These are phyloP conservation scores for Podospora fimiseda DNA, from an alignment of 495 filamentous ascomycete species.

Conservation along the genomic window DNA sequence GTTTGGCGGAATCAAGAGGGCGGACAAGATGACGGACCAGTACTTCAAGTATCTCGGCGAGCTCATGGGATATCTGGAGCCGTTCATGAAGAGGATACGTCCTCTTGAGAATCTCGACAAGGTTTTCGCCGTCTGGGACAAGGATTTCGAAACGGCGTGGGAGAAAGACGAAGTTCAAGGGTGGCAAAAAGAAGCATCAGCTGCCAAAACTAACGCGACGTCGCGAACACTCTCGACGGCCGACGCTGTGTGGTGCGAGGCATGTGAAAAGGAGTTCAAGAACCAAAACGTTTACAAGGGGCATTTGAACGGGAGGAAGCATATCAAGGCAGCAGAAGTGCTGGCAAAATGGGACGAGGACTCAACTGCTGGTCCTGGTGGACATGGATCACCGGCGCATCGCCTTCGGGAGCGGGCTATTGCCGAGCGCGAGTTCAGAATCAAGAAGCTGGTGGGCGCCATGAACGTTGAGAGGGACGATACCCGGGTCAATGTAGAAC, in stretches of 20 bases:
- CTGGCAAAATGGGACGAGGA: constrained; percentile 32
- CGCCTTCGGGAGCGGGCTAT: constrained; percentile 84
- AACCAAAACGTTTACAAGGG: constrained; percentile 91
- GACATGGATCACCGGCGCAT: constrained; percentile 32
- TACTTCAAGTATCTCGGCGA: constrained; percentile 87
- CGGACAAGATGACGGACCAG: constrained; percentile 79
- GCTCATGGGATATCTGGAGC: constrained; percentile 75
- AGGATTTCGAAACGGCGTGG: constrained; percentile 82
- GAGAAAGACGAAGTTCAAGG: constrained; percentile 67
- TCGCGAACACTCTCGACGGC: constrained; percentile 48
- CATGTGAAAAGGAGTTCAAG: constrained; percentile 90
- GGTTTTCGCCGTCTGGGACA: constrained; percentile 64
- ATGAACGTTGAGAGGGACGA: constrained; percentile 77
- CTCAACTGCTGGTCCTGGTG: constrained; percentile 24
- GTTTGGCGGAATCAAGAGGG: constrained; percentile 59
- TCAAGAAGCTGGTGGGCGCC: constrained; percentile 65
- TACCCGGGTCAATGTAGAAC: constrained; percentile 86
- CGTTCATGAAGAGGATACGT: constrained; percentile 70
- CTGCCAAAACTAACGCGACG: constrained; percentile 28
- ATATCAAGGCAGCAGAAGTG: constrained; percentile 70
- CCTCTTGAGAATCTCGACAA: constrained; percentile 80
- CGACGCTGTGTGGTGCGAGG: constrained; percentile 76
- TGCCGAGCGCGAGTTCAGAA: constrained; percentile 79
- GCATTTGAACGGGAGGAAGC: constrained; percentile 86
- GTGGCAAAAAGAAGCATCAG: constrained; percentile 60